These are phyloP conservation scores for Aspergillus bombycis DNA, from an alignment of 2,329 filamentous ascomycete genomes.

Conservation along the genomic window DNA sequence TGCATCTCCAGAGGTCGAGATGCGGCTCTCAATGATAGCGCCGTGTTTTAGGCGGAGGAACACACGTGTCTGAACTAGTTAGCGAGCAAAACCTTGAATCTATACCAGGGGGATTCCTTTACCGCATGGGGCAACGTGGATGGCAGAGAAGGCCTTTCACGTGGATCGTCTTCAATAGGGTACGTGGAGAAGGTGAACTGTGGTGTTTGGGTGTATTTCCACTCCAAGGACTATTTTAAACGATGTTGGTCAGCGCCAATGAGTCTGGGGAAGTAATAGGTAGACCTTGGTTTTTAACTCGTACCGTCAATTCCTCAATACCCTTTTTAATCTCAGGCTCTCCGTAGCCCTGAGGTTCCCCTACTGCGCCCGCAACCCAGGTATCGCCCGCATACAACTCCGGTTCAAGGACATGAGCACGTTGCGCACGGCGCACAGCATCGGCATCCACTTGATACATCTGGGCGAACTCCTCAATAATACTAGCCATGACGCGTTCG, in stretches of 20 bases:
- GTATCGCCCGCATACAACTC: constrained; percentile 38
- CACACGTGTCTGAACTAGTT: constrained; percentile 39
- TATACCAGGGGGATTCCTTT: constrained; percentile 22
- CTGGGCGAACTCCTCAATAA: constrained; percentile 65
- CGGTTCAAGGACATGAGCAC: constrained; percentile 36
- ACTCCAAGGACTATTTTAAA: constrained; percentile 50
- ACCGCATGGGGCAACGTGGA: constrained; percentile 52
- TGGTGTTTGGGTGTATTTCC: constrained; percentile 86
- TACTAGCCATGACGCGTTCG: constrained; percentile 54
- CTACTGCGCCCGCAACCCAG: constrained; percentile 51
- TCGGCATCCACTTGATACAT: constrained; percentile 62
- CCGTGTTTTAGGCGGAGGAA: constrained; percentile 47
- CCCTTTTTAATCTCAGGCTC: constrained; percentile 63
- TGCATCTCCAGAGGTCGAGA: constrained; percentile 42
- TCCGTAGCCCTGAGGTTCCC: constrained; percentile 52
- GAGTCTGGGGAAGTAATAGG: constrained; percentile 17
- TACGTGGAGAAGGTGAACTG: constrained; percentile 73
- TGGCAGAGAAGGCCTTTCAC: constrained; percentile 57
- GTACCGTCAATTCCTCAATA: constrained; percentile 59
- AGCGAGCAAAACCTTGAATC: background rate
- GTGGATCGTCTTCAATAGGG: constrained; percentile 61
- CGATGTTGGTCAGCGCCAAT: background rate
- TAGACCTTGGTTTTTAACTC: constrained; percentile 16
- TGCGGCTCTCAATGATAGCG: constrained; percentile 42
- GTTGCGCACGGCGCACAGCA: constrained; percentile 35